A percentile compares a stretch with the other conserved stretches of the same genome.
Evolutionary conservation across 768 basidiomycete species (phyloP).

Genomic region (Galerina sulciceps): DNA sequence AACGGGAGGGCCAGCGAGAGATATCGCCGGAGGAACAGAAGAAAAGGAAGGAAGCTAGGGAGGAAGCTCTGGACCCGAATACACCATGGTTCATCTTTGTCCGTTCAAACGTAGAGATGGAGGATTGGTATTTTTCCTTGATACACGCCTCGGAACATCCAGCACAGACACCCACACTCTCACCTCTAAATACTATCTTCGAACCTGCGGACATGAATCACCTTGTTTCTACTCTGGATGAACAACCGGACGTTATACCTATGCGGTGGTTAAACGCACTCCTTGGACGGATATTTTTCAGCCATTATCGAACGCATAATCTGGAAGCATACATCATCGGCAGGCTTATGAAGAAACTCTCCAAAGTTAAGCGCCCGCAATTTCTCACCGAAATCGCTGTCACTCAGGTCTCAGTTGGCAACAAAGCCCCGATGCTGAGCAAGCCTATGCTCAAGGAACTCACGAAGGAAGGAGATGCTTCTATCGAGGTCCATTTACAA

Average conservation of each 20-base stretch:
- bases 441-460: slow-evolving; percentile 99
- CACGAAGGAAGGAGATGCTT: slow-evolving; percentile 90
- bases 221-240: slow-evolving; percentile 85
- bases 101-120: slow-evolving; percentile 88
- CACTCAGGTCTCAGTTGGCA: slow-evolving; percentile 88
- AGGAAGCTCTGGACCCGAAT: slow-evolving; percentile 53
- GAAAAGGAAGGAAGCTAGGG: slow-evolving; percentile 48
- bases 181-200: slow-evolving; percentile 69
- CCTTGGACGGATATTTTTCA: slow-evolving; percentile 91
- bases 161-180: slow-evolving; percentile 62
- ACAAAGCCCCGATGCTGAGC: slow-evolving; percentile 82
- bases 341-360: slow-evolving; percentile 90
- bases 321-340: slow-evolving; percentile 87
- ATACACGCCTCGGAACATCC: slow-evolving; percentile 74
- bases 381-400: slow-evolving; percentile 88
- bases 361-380: slow-evolving; percentile 86
- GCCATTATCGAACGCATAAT: slow-evolving; percentile 81
- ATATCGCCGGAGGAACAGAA: slow-evolving; percentile 39
- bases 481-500: slow-evolving; percentile 81
- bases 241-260: slow-evolving; percentile 94
- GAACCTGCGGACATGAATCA: slow-evolving; percentile 77
- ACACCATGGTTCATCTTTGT: slow-evolving; percentile 95
- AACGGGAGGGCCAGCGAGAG: slow-evolving; percentile 43
- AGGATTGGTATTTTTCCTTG: slow-evolving; percentile 93
- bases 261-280: slow-evolving; percentile 98